Base-by-base conservation (phyloP, 2,329 filamentous ascomycete genomes). In the Mollisia scopiformis region DNA sequence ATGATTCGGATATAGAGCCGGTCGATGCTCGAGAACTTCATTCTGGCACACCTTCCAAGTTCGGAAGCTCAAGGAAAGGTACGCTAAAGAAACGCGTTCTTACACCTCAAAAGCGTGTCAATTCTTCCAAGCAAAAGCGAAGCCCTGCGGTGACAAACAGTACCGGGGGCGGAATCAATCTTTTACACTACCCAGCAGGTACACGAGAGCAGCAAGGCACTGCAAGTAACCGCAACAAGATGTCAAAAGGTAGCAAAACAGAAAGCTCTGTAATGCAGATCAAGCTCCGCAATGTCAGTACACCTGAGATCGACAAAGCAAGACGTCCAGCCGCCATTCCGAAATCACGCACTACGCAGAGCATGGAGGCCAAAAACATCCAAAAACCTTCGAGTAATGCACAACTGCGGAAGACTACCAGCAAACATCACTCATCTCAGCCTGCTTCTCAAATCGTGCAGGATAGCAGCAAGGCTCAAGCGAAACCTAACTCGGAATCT, bases 1-100 rank as follows among this genome's bases (percentile, higher is more conserved):
- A 66, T 37, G 69, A 68, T 37, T 65, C 61, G 28, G 61, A 67
- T 37, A 55, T 55, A 11, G 63, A n/a, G 16, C 59, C 64, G 50
- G 63, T 67, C 30, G 61, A 67, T 47, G 27, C 49, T n/a, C 58
- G 37, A 14, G 68, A 67, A 51, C 63, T 68, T 16, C 43, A 41
- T 33, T 13, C 30, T 11, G 30, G 58, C 2, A 33, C 39, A 25
- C 27, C 19, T 54, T 39, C 50, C 1, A 30, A 19, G 49, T 31
- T 23, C 30, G 53, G 43, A 19, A 57, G 33, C 47, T 28, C 53
- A 59, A 31, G 14, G 21, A 63, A 58, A 59, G 61, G 57, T 60
- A 59, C 49, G 50, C 23, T n/a, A 23, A 63, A 43, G 19, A 30
- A 6, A 14, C 13, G 13, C 13, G 28, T 23, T 19, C 19, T n/a